Base-by-base conservation (phyloP, 106 monocot genomes). In the Dioscorea dumetorum region DNA sequence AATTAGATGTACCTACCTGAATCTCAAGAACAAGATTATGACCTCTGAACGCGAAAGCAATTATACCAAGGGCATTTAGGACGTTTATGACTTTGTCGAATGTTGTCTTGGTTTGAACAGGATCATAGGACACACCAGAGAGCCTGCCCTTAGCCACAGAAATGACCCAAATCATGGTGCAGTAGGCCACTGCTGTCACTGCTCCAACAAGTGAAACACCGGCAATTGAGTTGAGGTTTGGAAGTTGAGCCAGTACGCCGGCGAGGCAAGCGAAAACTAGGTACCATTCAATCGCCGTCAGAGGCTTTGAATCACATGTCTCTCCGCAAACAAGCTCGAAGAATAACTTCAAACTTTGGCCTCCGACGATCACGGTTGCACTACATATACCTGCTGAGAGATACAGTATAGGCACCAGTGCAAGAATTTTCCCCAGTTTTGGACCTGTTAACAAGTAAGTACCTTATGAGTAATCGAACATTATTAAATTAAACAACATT, bases 181-280 rank as follows among this genome's bases (percentile, higher is more conserved):
- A 97, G 73, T 97, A 97, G 59, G 71, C 53, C 28, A 90, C 77
- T 10, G 97, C 97, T 1, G 89, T 78, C 61, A 80, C 23, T 0
- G 86, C 83, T 4, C 92, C 97, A 22, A 92, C 34, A 2, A 97
- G 77, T 0, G 97, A 97, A 13, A 97, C 69, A 1, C 91, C 91
- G 13, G 97, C 97, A 12, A 97, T 86, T 58, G 97, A 92, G 70
- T 97, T 97, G 67, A 97, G 91, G 72, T 97, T 91, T 8, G 97
- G 97, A 51, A 97, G 86, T 64, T 97, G 97, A 2, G 97, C 59
- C 10, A 97, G 73, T 48, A 90, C 64, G 21, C 62, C 68, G 0
- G 97, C 97, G 1, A 86, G 63, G 66, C 88, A 97, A 4, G 79
- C 72, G 67, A 97, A 97, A 23, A 97, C 88, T 20, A 97, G 59